phyloP scores from a whole-genome alignment of 768 basidiomycete species.

The Rhizopogon vinicolor region DNA sequence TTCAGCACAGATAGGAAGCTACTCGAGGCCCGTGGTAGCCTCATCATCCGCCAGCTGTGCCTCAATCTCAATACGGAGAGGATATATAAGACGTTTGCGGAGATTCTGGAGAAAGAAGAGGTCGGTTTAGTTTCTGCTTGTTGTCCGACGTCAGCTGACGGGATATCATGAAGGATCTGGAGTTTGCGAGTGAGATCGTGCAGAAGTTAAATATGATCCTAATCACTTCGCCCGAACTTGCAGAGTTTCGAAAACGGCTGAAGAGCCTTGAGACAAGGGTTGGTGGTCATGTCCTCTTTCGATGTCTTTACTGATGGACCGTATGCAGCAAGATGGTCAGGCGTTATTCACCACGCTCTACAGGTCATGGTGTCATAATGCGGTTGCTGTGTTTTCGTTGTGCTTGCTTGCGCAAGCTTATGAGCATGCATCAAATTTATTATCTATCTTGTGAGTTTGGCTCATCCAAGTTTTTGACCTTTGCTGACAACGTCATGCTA shows the following conservation, averaged over 20 bases:
- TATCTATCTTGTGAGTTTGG: slow-evolving; percentile 83
- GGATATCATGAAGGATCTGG: slow-evolving; percentile 67
- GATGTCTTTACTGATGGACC: neutral
- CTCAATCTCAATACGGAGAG: slow-evolving; percentile 91
- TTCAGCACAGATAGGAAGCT: slow-evolving; percentile 93
- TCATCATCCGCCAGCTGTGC: slow-evolving; percentile 95
- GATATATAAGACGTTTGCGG: slow-evolving; percentile 94
- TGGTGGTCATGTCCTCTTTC: slow-evolving; percentile 20
- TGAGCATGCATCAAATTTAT: slow-evolving; percentile 94
- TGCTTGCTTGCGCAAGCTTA: slow-evolving; percentile 98
- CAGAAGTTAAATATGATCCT: slow-evolving; percentile 96
- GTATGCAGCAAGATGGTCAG: slow-evolving; percentile 84
- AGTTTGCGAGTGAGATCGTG: slow-evolving; percentile 96
- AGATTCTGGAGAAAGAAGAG: slow-evolving; percentile 97
- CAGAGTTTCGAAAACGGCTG: slow-evolving; percentile 87
- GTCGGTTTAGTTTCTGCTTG: slow-evolving; percentile 35
- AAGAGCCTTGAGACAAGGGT: slow-evolving; percentile 94
- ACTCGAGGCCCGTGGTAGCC: slow-evolving; percentile 86
- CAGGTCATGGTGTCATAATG: slow-evolving; percentile 98
- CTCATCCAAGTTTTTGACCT: neutral
- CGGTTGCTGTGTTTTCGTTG: slow-evolving; percentile 93
- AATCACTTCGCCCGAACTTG: slow-evolving; percentile 93
- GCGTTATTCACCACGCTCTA: slow-evolving; percentile 92
- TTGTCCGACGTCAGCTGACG: neutral
- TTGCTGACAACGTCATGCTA: slow-evolving; percentile 25